These are phyloP conservation scores for Cutaneotrichosporon sp. DNA, from an alignment of 1,284 basidiomycete genomes.

Conservation along the genomic window DNA sequence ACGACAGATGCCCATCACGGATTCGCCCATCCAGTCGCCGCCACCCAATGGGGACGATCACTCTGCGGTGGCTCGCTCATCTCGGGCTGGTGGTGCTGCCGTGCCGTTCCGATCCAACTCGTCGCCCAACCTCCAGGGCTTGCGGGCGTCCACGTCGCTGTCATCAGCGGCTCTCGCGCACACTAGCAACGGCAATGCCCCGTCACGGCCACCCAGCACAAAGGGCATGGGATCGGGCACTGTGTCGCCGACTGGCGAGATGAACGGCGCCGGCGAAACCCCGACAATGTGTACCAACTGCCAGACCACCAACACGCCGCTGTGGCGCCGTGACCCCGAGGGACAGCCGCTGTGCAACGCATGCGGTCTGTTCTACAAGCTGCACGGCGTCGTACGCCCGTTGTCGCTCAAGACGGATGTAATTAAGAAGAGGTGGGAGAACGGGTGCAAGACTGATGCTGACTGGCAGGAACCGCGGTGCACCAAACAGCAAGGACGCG, in stretches of 20 bases:
- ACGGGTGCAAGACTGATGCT: not conserved
- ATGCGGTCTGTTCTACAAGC: conserved; percentile 86
- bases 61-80: not conserved
- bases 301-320: conserved; percentile 87
- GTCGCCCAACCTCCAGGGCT: conserved; percentile 42
- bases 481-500: conserved; percentile 14
- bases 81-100: conserved; percentile 24
- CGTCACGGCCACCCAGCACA: not conserved
- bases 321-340: conserved; percentile 92
- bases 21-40: conserved; percentile 22
- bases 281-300: conserved; percentile 90
- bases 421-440: conserved; percentile 87
- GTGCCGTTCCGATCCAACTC: conserved; percentile 39
- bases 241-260: conserved; percentile 7
- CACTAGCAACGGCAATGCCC: not conserved
- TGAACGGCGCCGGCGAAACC: conserved; percentile 51
- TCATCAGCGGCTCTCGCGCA: not conserved
- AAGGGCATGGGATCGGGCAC: conserved; percentile 7
- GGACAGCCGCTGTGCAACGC: conserved; percentile 88
- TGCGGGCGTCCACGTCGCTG: conserved; percentile 13
- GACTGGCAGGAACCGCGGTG: conserved; percentile 17
- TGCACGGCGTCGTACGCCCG: conserved; percentile 90
- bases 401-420: conserved; percentile 93
- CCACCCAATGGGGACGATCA: conserved; percentile 29
- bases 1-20: not conserved